These are phyloP conservation scores for Pythium phragmitis DNA, from an alignment of 352 stramenopile genomes.

Conservation along the genomic window DNA sequence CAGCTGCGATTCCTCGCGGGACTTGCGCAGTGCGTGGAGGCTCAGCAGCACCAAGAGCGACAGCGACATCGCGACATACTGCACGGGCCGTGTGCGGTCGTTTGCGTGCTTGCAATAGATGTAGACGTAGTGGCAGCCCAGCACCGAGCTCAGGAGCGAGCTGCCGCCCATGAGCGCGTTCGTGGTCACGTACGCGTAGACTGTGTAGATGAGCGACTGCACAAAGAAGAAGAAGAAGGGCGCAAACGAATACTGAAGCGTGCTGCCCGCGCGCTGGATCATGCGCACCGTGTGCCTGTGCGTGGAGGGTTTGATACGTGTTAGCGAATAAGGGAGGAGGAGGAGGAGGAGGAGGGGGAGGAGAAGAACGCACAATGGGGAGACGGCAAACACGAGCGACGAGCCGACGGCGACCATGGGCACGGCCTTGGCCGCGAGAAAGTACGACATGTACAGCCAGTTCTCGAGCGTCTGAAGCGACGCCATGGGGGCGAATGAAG, in stretches of 20 bases:
- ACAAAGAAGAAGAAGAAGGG: slow-evolving; percentile 87
- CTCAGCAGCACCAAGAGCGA: slow-evolving; percentile 51
- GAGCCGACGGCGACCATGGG: slow-evolving; percentile 57
- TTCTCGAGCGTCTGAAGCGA: slow-evolving; percentile 65
- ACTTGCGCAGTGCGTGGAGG: slow-evolving; percentile 43
- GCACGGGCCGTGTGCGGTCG: slow-evolving; percentile 39
- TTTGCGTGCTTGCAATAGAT: slow-evolving; percentile 60
- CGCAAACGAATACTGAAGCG: slow-evolving; percentile 74
- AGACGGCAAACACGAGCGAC: slow-evolving; percentile 69
- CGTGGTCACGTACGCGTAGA: slow-evolving; percentile 65
- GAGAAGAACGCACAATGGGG: slow-evolving; percentile 42
- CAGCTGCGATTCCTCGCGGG: slow-evolving; percentile 49
- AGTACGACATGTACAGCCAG: slow-evolving; percentile 67
- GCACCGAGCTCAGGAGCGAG: slow-evolving; percentile 46
- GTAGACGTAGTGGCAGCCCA: slow-evolving; percentile 72
- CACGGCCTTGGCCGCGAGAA: slow-evolving; percentile 61
- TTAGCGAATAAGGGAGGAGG: neutral
- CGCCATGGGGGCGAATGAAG: slow-evolving; percentile 9
- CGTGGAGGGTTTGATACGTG: too few species aligned
- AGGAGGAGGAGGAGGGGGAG: neutral
- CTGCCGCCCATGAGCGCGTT: slow-evolving; percentile 64
- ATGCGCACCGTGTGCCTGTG: slow-evolving; percentile 56
- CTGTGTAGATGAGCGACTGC: slow-evolving; percentile 78
- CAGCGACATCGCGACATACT: slow-evolving; percentile 46
- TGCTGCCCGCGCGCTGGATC: slow-evolving; percentile 66